Evolutionary conservation across 371 early-diverging fungal species (phyloP).

Genomic region (Chytridium lagenaria): DNA sequence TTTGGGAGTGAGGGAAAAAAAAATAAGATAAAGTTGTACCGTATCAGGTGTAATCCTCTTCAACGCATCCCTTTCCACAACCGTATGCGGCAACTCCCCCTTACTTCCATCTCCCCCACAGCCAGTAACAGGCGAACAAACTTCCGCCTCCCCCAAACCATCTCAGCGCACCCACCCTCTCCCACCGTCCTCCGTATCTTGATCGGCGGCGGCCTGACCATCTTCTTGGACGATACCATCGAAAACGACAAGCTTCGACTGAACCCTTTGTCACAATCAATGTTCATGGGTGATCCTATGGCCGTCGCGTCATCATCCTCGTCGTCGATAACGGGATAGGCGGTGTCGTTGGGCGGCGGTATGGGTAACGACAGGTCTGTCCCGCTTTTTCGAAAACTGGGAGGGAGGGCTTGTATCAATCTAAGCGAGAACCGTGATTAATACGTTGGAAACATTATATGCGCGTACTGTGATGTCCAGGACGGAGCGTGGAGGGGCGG

Average conservation of each 20-base stretch:
- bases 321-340: not conserved
- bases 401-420: not conserved
- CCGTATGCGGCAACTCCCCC: conserved; percentile 15
- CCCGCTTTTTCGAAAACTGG: not conserved
- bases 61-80: conserved; percentile 16
- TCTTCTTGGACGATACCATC: not conserved
- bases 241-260: not conserved
- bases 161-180: not conserved
- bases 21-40: no score
- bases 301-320: not conserved
- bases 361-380: not conserved
- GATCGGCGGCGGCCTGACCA: not conserved
- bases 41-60: conserved; percentile 26
- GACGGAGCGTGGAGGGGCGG: not conserved
- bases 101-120: not conserved
- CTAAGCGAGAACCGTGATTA: not conserved
- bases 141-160: not conserved
- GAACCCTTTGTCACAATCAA: not conserved
- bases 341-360: not conserved
- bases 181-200: not conserved
- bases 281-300: not conserved
- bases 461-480: not conserved
- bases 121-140: not conserved
- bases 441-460: not conserved
- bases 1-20: no score